These are phyloP conservation scores for Colletotrichum aenigma DNA, from an alignment of 2,329 filamentous ascomycete genomes.

Conservation along the genomic window DNA sequence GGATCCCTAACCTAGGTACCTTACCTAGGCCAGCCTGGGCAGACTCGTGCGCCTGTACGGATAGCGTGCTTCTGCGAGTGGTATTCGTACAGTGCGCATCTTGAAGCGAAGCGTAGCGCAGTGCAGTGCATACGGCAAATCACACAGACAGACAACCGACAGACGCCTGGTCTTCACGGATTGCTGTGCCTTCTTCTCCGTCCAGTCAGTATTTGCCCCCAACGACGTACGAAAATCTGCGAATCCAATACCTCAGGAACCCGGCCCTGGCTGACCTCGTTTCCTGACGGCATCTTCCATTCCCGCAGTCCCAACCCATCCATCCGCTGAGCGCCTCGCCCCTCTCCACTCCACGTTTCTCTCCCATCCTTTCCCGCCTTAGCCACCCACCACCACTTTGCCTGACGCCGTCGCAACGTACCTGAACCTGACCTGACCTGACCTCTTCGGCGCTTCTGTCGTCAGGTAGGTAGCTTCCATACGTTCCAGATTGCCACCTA, in stretches of 20 bases:
- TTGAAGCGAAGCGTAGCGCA: neutral
- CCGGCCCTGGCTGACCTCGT: neutral
- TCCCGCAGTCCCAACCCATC: neutral
- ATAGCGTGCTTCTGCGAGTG: neutral
- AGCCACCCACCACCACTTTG: neutral
- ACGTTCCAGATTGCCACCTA: slow-evolving; percentile 2
- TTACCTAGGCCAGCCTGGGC: neutral
- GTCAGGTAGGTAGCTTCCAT: neutral
- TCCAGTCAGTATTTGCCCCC: neutral
- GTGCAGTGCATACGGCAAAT: neutral
- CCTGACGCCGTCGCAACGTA: neutral
- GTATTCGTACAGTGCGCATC: slow-evolving; percentile 8
- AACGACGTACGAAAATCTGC: neutral
- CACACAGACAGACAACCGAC: neutral
- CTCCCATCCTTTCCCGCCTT: neutral
- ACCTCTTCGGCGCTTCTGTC: neutral
- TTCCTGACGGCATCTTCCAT: neutral
- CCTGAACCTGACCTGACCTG: neutral
- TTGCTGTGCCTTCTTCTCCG: neutral
- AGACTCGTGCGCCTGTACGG: neutral
- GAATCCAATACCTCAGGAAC: neutral
- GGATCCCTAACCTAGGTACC: neutral
- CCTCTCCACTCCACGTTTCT: neutral
- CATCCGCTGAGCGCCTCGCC: neutral
- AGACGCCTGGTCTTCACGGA: neutral